Evolutionary conservation across 2,329 filamentous ascomycete species (phyloP).

Genomic region (Albophoma yamanashiensis): DNA sequence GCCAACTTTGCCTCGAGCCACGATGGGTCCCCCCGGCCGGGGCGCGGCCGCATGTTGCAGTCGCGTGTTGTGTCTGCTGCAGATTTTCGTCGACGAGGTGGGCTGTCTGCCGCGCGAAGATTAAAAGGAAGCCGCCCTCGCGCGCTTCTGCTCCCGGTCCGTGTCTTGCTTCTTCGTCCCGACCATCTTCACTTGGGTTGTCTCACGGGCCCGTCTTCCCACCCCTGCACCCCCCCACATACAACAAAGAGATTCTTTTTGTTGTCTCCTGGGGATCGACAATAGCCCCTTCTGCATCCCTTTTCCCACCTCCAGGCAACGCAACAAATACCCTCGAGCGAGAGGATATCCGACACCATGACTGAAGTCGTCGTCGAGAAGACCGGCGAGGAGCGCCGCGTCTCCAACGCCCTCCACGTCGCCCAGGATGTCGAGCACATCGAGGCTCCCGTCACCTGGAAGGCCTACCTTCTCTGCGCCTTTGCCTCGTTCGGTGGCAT

Average conservation of each 20-base stretch:
- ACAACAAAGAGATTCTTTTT: not conserved
- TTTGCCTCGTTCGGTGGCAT: constrained; percentile 64
- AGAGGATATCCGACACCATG: constrained; percentile 9
- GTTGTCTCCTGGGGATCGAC: not conserved
- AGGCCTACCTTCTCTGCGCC: constrained; percentile 59
- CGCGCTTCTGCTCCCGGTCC: not conserved
- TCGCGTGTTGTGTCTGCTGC: not conserved
- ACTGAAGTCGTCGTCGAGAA: constrained; percentile 11
- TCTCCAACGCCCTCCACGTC: constrained; percentile 23
- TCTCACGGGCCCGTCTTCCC: not conserved
- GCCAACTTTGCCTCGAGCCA: not conserved
- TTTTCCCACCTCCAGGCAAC: not conserved
- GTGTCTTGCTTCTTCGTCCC: not conserved
- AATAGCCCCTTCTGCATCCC: not conserved
- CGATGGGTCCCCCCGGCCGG: not conserved
- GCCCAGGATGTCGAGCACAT: constrained; percentile 45
- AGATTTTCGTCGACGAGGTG: not conserved
- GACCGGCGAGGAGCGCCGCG: constrained; percentile 10
- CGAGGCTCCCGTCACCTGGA: constrained; percentile 58
- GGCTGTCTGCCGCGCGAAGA: not conserved
- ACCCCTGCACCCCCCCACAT: not conserved
- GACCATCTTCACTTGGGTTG: not conserved
- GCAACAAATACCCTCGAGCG: not conserved
- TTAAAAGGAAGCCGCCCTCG: not conserved
- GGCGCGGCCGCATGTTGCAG: not conserved